phyloP scores from a whole-genome alignment of 1,284 basidiomycete genomes.

The Ganoderma leucocontextum region DNA sequence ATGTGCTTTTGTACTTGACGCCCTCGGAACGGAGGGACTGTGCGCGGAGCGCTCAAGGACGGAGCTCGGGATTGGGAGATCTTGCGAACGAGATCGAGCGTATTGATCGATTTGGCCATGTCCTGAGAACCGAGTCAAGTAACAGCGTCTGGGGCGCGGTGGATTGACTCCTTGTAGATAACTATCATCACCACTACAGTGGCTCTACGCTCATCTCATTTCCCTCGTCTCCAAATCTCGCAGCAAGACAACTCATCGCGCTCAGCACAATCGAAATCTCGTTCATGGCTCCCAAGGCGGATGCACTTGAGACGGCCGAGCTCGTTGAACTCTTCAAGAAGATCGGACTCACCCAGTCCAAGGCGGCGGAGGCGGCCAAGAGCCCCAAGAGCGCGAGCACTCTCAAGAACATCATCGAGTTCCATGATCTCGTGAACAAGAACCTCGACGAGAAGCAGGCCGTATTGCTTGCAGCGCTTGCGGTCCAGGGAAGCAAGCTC shows the following conservation, averaged over 20 bases:
- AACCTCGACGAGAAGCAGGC: constrained; percentile 85
- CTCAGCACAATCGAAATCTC: background rate
- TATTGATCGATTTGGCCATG: constrained; percentile 28
- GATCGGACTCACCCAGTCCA: constrained; percentile 81
- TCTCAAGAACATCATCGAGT: constrained; percentile 77
- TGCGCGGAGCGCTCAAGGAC: constrained; percentile 15
- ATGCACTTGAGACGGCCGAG: constrained; percentile 42
- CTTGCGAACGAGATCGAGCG: constrained; percentile 19
- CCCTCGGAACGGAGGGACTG: constrained; percentile 15
- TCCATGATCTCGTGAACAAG: constrained; percentile 57
- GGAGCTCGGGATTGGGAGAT: constrained; percentile 25
- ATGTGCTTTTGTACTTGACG: background rate
- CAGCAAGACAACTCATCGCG: background rate
- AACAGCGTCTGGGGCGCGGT: background rate
- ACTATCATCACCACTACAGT: constrained; percentile 9
- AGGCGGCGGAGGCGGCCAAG: constrained; percentile 87
- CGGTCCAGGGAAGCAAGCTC: constrained; percentile 70
- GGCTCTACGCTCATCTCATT: too few relatives aligned
- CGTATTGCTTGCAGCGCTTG: constrained; percentile 75
- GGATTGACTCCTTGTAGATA: constrained; percentile 16
- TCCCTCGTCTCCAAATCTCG: background rate
- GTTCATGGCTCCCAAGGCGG: constrained; percentile 46
- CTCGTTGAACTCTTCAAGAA: constrained; percentile 79
- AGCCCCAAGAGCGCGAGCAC: constrained; percentile 77
- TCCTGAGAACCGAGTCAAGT: constrained; percentile 19